A percentile compares a stretch with the other conserved stretches of the same genome.
Conservation (phyloP, 805 yeast genomes). For the Wickerhamiella australiensis region DNA sequence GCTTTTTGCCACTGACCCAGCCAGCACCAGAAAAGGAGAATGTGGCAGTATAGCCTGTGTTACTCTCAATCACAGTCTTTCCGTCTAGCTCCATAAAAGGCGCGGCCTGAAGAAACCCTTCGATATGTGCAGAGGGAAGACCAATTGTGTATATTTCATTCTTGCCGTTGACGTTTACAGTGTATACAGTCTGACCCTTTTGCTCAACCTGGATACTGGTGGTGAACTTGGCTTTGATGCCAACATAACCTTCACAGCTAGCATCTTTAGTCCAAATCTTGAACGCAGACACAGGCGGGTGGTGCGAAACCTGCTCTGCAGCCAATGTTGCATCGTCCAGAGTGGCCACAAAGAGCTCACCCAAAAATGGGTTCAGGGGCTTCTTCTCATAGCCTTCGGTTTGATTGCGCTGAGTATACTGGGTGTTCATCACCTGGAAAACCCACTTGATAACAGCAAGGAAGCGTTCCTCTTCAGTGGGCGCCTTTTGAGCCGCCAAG, state of each 20-base stretch:
- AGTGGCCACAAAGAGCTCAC: conserved; percentile 85
- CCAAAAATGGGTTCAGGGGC: conserved; percentile 91
- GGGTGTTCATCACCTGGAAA: conserved; percentile 79
- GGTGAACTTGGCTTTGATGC: conserved; percentile 77
- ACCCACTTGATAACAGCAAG: conserved; percentile 84
- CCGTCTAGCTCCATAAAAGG: conserved; percentile 95
- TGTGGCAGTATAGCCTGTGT: conserved; percentile 59
- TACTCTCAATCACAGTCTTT: conserved; percentile 68
- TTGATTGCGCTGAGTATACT: conserved; percentile 87
- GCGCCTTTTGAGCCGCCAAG: conserved; percentile 46
- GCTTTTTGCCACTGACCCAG: conserved; percentile 89
- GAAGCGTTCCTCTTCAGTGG: conserved; percentile 46
- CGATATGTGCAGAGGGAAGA: conserved; percentile 90
- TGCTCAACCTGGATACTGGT: conserved; percentile 73
- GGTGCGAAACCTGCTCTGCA: conserved; percentile 93
- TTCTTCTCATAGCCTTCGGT: conserved; percentile 92
- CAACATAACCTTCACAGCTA: conserved; percentile 75
- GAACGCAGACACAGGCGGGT: conserved; percentile 96
- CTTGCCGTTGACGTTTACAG: conserved; percentile 37
- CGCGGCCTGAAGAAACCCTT: conserved; percentile 78
- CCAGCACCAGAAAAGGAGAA: conserved; percentile 88
- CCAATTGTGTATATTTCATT: conserved; percentile 65
- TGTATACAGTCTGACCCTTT: conserved; percentile 74
- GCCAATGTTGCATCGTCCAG: conserved; percentile 71
- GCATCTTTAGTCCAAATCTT: conserved; percentile 64